Evolutionary conservation across 257 asterid genomes (phyloP), one percentile per base, ranked within the genome.

Genomic region (Echites panduratus): DNA sequence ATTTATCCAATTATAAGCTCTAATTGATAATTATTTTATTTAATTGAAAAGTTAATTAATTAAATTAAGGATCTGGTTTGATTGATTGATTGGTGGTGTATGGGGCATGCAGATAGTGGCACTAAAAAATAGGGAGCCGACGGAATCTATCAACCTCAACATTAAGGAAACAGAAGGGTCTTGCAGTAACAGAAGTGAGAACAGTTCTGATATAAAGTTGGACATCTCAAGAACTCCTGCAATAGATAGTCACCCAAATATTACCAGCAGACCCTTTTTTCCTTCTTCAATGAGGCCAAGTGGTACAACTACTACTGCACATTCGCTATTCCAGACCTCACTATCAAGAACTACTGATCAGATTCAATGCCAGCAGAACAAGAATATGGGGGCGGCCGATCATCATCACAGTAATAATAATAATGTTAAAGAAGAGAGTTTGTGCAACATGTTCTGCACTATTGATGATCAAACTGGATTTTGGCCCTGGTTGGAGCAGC

Each of bases 401-500:
- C 91, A 87, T 41, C 5, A 48, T 48, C 14, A 48, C 13, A 19
- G 5, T 13, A 0, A 49, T 14, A 13, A 49, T 49, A 14, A 13
- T 17, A 57, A 47, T 73, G 89, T 87, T 5, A 90, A 94, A 84
- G 97, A 94, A 73, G 99, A 94, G 77, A 85, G 88, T 84, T 75
- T 94, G 81, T 84, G 96, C 89, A 92, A 82, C 68, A 85, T 91
- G 96, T 88, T 94, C 61, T 79, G 87, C 50, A 90, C 89, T 49
- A 87, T 91, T 84, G 97, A 94, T 75, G 97, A 95, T 74, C 98
- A 94, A 75, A 80, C 93, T 6, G 96, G 89, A 68, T 89, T 89
- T 84, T 94, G 99, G 99, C 95, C 99, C 7, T 94, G 99, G 99
- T 85, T 94, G 66, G 99, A 94, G 71, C 89, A 87, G 44, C 96